Evolutionary conservation across 768 basidiomycete genomes (phyloP).

Genomic region (Auriscalpium vulgare): DNA sequence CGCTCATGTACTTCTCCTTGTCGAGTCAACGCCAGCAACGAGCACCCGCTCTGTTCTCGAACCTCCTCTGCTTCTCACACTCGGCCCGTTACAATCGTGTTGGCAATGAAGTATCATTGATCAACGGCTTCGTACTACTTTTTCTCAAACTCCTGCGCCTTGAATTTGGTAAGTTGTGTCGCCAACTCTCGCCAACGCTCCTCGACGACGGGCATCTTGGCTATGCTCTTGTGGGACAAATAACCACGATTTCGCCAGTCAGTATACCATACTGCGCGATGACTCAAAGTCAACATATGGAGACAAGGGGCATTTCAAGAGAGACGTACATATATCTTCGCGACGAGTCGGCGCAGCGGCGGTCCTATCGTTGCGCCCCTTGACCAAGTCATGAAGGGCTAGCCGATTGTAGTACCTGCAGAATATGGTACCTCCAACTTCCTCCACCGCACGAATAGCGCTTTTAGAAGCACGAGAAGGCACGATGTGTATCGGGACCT

Average conservation of each 20-base stretch:
- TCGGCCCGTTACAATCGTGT: too few relatives aligned
- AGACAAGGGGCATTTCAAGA: not conserved
- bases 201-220: conserved; percentile 53
- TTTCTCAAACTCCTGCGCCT: conserved; percentile 28
- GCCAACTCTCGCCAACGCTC: conserved; percentile 65
- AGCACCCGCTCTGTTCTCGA: too few relatives aligned
- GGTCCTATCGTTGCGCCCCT: conserved; percentile 60
- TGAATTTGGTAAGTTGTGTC: conserved; percentile 51
- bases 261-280: conserved; percentile 67
- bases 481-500: conserved; percentile 66
- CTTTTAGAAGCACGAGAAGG: conserved; percentile 81
- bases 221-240: conserved; percentile 51
- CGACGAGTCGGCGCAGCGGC: conserved; percentile 81
- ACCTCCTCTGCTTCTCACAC: too few relatives aligned
- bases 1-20: too few relatives aligned
- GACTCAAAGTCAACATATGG: not conserved
- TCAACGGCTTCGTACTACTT: conserved; percentile 25
- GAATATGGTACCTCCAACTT: conserved; percentile 71
- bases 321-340: conserved; percentile 67
- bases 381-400: conserved; percentile 71
- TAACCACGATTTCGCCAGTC: conserved; percentile 69
- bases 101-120: not conserved
- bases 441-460: conserved; percentile 81
- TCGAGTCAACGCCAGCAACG: too few relatives aligned
- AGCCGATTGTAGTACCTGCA: conserved; percentile 90